phyloP scores from a whole-genome alignment of 345 rosid species.

The Melaleuca quinquenervia region DNA sequence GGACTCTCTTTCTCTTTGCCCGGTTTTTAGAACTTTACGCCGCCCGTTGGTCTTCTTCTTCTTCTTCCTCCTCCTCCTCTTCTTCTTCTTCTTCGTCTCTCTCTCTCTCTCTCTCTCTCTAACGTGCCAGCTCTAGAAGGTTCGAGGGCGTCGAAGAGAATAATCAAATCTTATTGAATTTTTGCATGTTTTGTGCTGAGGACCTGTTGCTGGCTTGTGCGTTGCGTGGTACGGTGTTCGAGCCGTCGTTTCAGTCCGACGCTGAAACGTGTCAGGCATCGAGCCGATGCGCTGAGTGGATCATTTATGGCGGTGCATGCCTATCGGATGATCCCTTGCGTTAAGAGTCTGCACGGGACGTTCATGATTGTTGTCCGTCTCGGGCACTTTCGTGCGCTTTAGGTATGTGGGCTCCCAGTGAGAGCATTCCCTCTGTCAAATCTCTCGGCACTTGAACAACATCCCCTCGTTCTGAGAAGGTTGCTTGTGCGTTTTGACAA shows the following conservation, averaged over 20 bases:
- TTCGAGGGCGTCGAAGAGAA: background rate
- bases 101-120: background rate
- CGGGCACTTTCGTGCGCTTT: background rate
- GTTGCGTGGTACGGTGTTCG: background rate
- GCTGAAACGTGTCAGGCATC: background rate
- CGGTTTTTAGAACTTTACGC: background rate
- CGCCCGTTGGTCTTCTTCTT: background rate
- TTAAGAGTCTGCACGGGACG: background rate
- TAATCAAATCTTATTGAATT: background rate
- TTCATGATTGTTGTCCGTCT: background rate
- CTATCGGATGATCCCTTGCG: background rate
- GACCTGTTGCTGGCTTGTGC: background rate
- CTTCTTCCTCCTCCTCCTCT: background rate
- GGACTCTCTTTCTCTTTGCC: background rate
- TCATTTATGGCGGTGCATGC: background rate
- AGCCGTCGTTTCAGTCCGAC: background rate
- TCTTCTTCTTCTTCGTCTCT: background rate
- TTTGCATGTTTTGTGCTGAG: background rate
- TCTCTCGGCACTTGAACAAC: background rate
- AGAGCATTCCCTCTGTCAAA: too few species aligned
- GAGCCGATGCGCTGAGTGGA: background rate
- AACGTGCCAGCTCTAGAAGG: background rate
- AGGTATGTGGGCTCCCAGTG: background rate
- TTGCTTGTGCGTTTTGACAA: background rate
- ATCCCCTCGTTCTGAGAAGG: background rate